Conservation (phyloP, 1,284 basidiomycete genomes). For the Fistulina hepatica region DNA sequence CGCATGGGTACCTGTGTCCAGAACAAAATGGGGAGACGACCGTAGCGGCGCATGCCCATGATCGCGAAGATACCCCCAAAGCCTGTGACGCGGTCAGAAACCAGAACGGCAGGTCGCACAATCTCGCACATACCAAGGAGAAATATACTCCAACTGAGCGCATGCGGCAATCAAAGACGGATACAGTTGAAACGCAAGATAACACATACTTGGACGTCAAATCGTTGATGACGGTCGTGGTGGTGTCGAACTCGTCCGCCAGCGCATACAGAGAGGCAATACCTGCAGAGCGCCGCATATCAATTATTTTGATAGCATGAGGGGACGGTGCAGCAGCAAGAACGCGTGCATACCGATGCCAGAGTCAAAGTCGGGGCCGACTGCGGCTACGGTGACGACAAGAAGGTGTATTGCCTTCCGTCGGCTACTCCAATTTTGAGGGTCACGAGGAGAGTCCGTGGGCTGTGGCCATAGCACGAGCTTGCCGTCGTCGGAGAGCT, state of each 20-base stretch:
- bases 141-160: conserved; percentile 57
- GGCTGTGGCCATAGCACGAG: conserved; percentile 45
- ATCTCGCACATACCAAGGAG: conserved; percentile 33
- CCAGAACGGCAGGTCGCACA: background rate
- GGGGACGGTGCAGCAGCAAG: background rate
- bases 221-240: conserved; percentile 49
- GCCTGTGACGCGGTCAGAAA: conserved; percentile 22
- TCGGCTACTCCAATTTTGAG: conserved; percentile 45
- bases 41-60: conserved; percentile 43
- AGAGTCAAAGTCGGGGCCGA: conserved; percentile 9
- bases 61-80: conserved; percentile 48
- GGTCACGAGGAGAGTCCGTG: conserved; percentile 50
- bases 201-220: conserved; percentile 47
- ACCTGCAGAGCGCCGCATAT: conserved; percentile 23
- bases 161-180: conserved; percentile 2
- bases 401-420: conserved; percentile 44
- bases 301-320: background rate
- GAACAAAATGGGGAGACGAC: conserved; percentile 48
- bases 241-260: conserved; percentile 47
- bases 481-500: conserved; percentile 27
- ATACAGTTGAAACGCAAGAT: background rate
- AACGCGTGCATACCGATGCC: background rate
- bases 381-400: conserved; percentile 39
- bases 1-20: conserved; percentile 45
- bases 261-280: conserved; percentile 52